A percentile compares a stretch with the other conserved stretches of the same genome.
Conservation (phyloP, 371 early-diverging fungal species). For the Mortierella sp. region DNA sequence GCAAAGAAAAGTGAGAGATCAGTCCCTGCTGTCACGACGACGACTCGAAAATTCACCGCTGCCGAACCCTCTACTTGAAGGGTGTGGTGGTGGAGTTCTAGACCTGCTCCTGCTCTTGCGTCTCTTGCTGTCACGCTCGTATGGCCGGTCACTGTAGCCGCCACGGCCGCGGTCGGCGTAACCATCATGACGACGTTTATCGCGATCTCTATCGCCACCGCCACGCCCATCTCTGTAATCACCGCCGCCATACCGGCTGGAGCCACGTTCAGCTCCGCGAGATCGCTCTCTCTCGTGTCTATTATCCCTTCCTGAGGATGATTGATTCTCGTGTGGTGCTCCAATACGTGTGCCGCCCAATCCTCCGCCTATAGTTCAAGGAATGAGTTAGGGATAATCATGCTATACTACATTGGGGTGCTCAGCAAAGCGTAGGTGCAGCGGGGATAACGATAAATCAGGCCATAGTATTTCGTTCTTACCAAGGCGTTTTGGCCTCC, state of each 20-base stretch:
- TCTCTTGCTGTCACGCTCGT: slow-evolving; percentile 57
- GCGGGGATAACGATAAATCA: too few species aligned
- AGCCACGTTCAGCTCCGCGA: slow-evolving; percentile 20
- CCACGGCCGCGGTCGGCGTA: slow-evolving; percentile 47
- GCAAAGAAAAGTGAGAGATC: slow-evolving; percentile 7
- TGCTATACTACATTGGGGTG: background rate
- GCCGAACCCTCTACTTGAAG: slow-evolving; percentile 36
- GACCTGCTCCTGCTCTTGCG: slow-evolving; percentile 53
- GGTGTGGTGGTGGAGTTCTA: slow-evolving; percentile 29
- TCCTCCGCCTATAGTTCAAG: slow-evolving; percentile 79
- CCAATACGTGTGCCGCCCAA: slow-evolving; percentile 88
- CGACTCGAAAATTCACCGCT: slow-evolving; percentile 34
- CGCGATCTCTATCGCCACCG: slow-evolving; percentile 53
- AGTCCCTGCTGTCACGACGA: slow-evolving; percentile 42
- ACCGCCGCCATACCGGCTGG: slow-evolving; percentile 18
- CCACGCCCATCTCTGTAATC: slow-evolving; percentile 33
- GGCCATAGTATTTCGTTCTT: slow-evolving; percentile 10
- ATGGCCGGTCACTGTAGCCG: slow-evolving; percentile 49
- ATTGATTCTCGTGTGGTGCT: slow-evolving; percentile 66
- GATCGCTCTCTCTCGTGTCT: slow-evolving; percentile 56
- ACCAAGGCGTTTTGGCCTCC: slow-evolving; percentile 91
- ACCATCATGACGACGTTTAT: slow-evolving; percentile 30
- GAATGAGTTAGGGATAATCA: background rate
- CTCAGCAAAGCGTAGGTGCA: too few species aligned
- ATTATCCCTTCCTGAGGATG: slow-evolving; percentile 59